A percentile compares a stretch with the other conserved stretches of the same genome.
These are phyloP conservation scores for Rhizopogon salebrosus DNA, from an alignment of 768 basidiomycete species.

Conservation along the genomic window DNA sequence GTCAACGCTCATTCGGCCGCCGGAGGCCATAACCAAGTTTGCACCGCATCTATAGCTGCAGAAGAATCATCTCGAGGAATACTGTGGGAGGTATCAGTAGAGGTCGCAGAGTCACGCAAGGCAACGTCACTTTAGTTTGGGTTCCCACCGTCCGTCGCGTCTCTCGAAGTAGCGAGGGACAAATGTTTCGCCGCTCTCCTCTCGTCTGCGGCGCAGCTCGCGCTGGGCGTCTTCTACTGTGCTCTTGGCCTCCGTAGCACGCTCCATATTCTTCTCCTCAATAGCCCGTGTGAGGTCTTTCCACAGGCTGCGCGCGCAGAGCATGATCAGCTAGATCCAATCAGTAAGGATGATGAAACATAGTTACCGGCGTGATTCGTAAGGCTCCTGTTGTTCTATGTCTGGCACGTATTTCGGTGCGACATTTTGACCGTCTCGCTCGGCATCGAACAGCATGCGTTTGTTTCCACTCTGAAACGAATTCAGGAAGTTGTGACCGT, in stretches of 20 bases:
- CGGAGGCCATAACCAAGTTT: conserved; percentile 71
- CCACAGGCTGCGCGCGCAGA: conserved; percentile 59
- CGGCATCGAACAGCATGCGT: conserved; percentile 80
- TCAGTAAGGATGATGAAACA: not conserved
- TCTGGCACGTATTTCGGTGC: conserved; percentile 82
- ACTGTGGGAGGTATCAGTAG: conserved; percentile 32
- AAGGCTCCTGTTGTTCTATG: conserved; percentile 81
- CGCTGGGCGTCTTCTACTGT: conserved; percentile 90
- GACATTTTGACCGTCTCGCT: conserved; percentile 65
- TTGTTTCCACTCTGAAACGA: conserved; percentile 53
- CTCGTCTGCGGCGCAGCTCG: conserved; percentile 67
- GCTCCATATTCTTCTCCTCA: conserved; percentile 84
- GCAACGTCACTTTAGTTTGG: conserved; percentile 63
- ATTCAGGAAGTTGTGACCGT: not conserved
- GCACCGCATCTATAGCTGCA: conserved; percentile 59
- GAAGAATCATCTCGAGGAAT: conserved; percentile 60
- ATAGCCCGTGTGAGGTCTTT: conserved; percentile 80
- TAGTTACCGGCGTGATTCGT: conserved; percentile 80
- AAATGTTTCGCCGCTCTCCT: conserved; percentile 65
- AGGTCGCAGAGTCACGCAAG: not conserved
- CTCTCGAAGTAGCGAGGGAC: conserved; percentile 79
- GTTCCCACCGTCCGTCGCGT: conserved; percentile 75
- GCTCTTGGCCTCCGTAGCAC: conserved; percentile 85
- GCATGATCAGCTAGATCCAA: not conserved
- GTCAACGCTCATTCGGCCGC: conserved; percentile 7